A percentile compares a stretch with the other conserved stretches of the same genome.
Conservation (phyloP, 2,329 filamentous ascomycete genomes). For the Pseudogymnoascus sp. region DNA sequence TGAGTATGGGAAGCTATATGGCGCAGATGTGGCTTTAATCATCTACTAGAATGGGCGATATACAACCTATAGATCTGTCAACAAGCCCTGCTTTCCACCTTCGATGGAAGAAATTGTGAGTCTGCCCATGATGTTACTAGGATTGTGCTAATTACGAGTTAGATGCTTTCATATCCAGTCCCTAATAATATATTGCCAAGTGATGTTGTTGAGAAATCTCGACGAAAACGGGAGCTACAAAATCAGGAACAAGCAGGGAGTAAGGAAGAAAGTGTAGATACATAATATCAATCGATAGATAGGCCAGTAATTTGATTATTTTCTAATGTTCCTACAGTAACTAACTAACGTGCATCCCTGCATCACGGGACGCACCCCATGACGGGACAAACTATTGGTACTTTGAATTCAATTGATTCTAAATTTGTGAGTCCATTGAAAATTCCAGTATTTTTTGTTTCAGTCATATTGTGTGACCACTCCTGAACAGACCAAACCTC, state of each 20-base stretch:
- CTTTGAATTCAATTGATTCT: no score
- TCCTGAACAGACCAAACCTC: conserved; percentile 14
- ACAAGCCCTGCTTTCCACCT: conserved; percentile 1
- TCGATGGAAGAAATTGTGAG: neutral
- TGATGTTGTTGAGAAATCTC: neutral
- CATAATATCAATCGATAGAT: no score
- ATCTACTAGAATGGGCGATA: conserved; percentile 11
- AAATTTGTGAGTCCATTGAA: no score
- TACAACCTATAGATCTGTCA: conserved; percentile 8
- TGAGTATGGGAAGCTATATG: no score
- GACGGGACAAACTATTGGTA: no score
- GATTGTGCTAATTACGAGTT: neutral
- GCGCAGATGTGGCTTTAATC: conserved; percentile 11
- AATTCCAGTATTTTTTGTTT: no score
- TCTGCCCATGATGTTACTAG: neutral
- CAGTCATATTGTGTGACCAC: no score
- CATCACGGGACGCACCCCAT: no score
- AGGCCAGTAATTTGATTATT: no score
- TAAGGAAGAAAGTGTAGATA: neutral
- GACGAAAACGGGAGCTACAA: neutral
- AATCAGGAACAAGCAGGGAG: neutral
- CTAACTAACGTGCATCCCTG: no score
- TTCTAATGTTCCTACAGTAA: no score
- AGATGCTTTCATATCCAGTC: neutral
- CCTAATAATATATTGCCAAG: neutral